Evolutionary conservation across 345 rosid species (phyloP), one percentile per base, ranked within the genome.

Genomic region (Syzygium jambos): DNA sequence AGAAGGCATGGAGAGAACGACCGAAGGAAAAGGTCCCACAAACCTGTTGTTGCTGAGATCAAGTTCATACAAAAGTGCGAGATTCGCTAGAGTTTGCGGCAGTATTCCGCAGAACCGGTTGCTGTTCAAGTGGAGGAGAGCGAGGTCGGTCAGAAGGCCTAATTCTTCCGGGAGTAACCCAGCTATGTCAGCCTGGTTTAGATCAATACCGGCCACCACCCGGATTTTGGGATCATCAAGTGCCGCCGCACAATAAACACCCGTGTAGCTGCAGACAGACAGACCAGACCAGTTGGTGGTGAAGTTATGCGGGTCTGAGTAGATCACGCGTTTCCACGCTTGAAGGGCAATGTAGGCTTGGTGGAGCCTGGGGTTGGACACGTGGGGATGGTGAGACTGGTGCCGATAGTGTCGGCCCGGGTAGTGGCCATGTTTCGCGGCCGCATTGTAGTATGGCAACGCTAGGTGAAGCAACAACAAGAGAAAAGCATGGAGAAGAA

Each of bases 1-100:
- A 65, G 88, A 85, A 21, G 97, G 97, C 78, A 97, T 93, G 16
- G 95, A 89, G 84, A 97, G 98, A 53, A 96, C 95, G 0, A 91
- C 93, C 4, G 87, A 86, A 3, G 98, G 99, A 73, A 97, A 97
- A 82, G 94, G 93, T 52, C 98, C 98, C 10, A 96, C 98, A 29
- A 97, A 97, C 86, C 99, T 89, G 92, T 97, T 97, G 89, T 95
- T 96, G 68, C 99, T 97, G 49, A 97, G 89, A 89, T 97, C 98
- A 30, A 97, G 97, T 93, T 97, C 99, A 65, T 86, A 92, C 86
- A 96, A 94, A 86, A 94, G 92, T 1, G 96, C 85, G n/a, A 96
- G 94, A 57, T 95, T 93, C 68, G 97, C 85, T 57, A 96, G 59
- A 30, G 93, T 89, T 63, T 68, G 90, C 43, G 99, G 99, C 88